These are phyloP conservation scores for Anthostomella pinea DNA, from an alignment of 2,329 filamentous ascomycete species.

Conservation along the genomic window DNA sequence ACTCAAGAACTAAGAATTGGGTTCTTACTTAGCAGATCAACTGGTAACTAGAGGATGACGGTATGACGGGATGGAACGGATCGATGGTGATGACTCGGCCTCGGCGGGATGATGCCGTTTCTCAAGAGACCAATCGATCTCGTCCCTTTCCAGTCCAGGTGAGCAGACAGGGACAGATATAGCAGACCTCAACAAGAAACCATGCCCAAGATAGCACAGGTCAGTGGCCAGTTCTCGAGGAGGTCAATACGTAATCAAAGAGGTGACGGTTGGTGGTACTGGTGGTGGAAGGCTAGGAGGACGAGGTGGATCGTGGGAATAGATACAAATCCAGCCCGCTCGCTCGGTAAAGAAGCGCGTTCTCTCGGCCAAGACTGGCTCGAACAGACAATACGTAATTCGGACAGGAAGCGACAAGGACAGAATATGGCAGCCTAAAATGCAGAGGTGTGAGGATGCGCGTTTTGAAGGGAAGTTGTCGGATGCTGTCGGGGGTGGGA, in stretches of 20 bases:
- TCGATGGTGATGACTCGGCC: conserved; percentile 16
- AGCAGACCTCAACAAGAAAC: conserved; percentile 12
- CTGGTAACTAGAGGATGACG: conserved; percentile 2
- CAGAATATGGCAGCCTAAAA: too few species aligned
- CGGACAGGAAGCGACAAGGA: too few species aligned
- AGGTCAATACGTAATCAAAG: conserved; percentile 5
- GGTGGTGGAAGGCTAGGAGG: too few species aligned
- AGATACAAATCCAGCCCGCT: too few species aligned
- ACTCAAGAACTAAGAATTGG: conserved; percentile 1
- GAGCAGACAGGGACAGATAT: conserved; percentile 16
- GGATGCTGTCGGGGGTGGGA: conserved; percentile 5
- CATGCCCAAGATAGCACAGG: conserved; percentile 11
- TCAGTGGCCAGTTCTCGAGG: conserved; percentile 3
- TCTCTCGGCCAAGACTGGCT: too few species aligned
- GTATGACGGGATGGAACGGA: conserved; percentile 2
- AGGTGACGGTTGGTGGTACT: too few species aligned
- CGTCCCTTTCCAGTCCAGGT: conserved; percentile 5
- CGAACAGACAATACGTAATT: too few species aligned
- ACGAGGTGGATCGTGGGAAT: too few species aligned
- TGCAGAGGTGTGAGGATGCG: too few species aligned
- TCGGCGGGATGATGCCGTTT: conserved; percentile 4
- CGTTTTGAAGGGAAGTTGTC: conserved; percentile 4
- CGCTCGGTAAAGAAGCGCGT: too few species aligned
- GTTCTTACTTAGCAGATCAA: conserved; percentile 13
- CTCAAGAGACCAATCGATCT: conserved; percentile 2